phyloP scores from a whole-genome alignment of 495 filamentous ascomycete genomes.

The Penicillium herquei region DNA sequence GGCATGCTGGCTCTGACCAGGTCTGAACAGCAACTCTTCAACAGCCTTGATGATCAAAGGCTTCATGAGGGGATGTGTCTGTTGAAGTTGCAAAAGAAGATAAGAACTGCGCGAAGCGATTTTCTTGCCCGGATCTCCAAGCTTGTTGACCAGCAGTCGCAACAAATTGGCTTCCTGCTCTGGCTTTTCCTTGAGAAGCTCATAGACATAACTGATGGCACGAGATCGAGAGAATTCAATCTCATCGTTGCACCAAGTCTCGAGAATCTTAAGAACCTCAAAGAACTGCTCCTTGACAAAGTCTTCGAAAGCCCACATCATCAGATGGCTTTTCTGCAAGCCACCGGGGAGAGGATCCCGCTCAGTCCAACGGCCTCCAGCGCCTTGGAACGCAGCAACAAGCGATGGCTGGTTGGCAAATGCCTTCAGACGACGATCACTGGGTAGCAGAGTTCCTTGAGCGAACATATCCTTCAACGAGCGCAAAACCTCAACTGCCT shows the following conservation, averaged over 20 bases:
- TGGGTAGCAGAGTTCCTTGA: constrained; percentile 79
- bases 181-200: constrained; percentile 89
- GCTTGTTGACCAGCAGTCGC: constrained; percentile 88
- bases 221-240: constrained; percentile 85
- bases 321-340: constrained; percentile 70
- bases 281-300: constrained; percentile 92
- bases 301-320: constrained; percentile 91
- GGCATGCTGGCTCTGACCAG: constrained; percentile 81
- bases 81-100: constrained; percentile 83
- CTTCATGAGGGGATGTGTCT: constrained; percentile 91
- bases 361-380: constrained; percentile 58
- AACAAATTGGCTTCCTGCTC: constrained; percentile 96
- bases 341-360: constrained; percentile 66
- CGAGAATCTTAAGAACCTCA: constrained; percentile 83
- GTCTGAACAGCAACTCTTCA: constrained; percentile 85
- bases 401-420: constrained; percentile 82
- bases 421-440: constrained; percentile 71
- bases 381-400: constrained; percentile 60
- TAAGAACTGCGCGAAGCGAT: constrained; percentile 91
- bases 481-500: constrained; percentile 85
- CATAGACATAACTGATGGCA: constrained; percentile 83
- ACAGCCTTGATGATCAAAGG: constrained; percentile 76
- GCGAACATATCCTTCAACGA: constrained; percentile 93
- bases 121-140: constrained; percentile 91
- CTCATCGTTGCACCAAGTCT: constrained; percentile 89